A percentile compares a stretch with the other conserved stretches of the same genome.
These are phyloP conservation scores for Aspergillus homomorphus DNA, from an alignment of 495 filamentous ascomycete genomes.

Conservation along the genomic window DNA sequence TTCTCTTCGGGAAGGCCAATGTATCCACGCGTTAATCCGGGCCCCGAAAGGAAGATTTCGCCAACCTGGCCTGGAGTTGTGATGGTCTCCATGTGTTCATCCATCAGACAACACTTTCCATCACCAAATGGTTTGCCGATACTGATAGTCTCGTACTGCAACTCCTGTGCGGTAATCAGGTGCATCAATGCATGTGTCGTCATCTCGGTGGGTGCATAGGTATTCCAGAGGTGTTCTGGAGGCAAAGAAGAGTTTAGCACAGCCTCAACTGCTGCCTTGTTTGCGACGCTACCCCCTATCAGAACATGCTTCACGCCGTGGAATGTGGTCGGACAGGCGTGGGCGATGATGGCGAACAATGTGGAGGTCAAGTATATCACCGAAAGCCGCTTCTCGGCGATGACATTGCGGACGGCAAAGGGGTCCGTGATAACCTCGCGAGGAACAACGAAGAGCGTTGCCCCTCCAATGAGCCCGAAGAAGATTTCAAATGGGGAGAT, in stretches of 20 bases:
- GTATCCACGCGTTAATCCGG: conserved; percentile 3
- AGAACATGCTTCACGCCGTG: conserved; percentile 7
- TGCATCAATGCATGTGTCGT: conserved; percentile 7
- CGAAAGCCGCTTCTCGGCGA: conserved; percentile 2
- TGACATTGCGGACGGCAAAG: conserved; percentile 4
- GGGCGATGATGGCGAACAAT: conserved; percentile 7
- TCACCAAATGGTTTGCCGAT: conserved; percentile 9
- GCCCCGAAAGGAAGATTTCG: conserved; percentile 6
- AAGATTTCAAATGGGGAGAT: conserved; percentile 12
- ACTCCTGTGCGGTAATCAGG: background rate
- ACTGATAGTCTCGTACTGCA: background rate
- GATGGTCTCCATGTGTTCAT: background rate
- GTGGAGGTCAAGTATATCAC: conserved; percentile 7
- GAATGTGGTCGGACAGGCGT: conserved; percentile 12
- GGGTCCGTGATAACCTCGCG: conserved; percentile 12
- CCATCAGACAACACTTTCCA: conserved; percentile 2
- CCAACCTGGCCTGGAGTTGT: background rate
- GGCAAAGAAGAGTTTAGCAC: conserved; percentile 5
- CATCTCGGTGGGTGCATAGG: conserved; percentile 10
- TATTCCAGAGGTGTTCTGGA: conserved; percentile 9
- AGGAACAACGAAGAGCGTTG: conserved; percentile 7
- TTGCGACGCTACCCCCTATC: conserved; percentile 11
- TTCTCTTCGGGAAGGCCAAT: conserved; percentile 5
- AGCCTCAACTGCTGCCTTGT: conserved; percentile 2
- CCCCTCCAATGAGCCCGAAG: conserved; percentile 1